Percentiles rank a stretch among this genome's conserved stretches.
These are phyloP conservation scores for Avena atlantica DNA, from an alignment of 176 grass and related monocot species.

Conservation along the genomic window DNA sequence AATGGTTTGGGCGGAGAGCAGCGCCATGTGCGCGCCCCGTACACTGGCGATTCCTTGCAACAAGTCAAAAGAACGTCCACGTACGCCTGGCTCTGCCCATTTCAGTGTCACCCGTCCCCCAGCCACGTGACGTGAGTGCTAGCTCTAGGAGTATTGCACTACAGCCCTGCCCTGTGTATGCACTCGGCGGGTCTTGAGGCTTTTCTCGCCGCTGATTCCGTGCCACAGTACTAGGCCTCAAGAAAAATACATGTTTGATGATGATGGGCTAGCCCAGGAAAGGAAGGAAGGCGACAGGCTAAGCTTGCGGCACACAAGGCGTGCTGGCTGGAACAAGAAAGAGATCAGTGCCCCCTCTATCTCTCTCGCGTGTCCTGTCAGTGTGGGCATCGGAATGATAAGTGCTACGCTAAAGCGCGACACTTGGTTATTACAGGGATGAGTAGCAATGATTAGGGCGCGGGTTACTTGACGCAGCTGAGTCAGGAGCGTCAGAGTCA, in stretches of 20 bases:
- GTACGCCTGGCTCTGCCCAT: not conserved
- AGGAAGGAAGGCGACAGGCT: not conserved
- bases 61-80: not conserved
- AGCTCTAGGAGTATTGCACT: too few relatives aligned
- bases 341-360: not conserved
- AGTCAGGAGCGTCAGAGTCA: not conserved
- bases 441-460: conserved; percentile 27
- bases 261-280: not conserved
- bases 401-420: conserved; percentile 35
- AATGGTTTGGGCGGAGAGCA: conserved; percentile 14
- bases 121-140: too few relatives aligned
- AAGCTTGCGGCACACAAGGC: not conserved
- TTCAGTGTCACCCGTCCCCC: not conserved
- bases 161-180: not conserved
- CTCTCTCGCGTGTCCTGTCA: conserved; percentile 10
- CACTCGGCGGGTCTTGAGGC: not conserved
- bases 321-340: conserved; percentile 25
- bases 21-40: not conserved
- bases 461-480: conserved; percentile 8
- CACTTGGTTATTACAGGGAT: not conserved
- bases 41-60: not conserved
- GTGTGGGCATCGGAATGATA: conserved; percentile 47
- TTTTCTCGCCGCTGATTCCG: not conserved
- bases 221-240: not conserved
- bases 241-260: not conserved